A percentile compares a stretch with the other conserved stretches of the same genome.
phyloP scores from a whole-genome alignment of 352 stramenopile species.

The Phytopythium mirpurense region DNA sequence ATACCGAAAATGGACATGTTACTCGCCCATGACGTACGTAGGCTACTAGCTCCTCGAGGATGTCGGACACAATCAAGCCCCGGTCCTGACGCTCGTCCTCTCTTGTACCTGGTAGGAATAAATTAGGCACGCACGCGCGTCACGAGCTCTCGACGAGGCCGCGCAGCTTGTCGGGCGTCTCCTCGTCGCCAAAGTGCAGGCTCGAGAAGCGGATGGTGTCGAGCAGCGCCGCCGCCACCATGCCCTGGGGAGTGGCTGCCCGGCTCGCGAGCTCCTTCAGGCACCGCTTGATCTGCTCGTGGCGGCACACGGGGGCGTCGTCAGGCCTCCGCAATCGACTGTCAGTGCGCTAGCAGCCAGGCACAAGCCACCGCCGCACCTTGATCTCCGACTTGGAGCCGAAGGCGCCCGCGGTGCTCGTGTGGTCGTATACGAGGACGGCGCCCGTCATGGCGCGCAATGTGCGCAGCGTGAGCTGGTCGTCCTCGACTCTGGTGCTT shows the following conservation, averaged over 20 bases:
- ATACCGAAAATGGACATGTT: too few relatives aligned
- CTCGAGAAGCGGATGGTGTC: slow-evolving; percentile 52
- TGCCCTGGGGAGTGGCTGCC: slow-evolving; percentile 21
- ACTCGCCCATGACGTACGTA: too few relatives aligned
- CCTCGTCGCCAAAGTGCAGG: slow-evolving; percentile 39
- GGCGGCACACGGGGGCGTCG: background rate
- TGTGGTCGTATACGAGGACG: slow-evolving; percentile 60
- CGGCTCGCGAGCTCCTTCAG: slow-evolving; percentile 44
- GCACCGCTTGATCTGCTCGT: slow-evolving; percentile 46
- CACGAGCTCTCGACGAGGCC: slow-evolving; percentile 28
- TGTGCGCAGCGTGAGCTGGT: slow-evolving; percentile 32
- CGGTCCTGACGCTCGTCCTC: too few relatives aligned
- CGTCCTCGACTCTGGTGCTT: slow-evolving; percentile 19
- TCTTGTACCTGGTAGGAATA: too few relatives aligned
- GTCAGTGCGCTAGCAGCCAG: too few relatives aligned
- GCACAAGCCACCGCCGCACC: slow-evolving; percentile 11
- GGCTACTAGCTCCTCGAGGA: too few relatives aligned
- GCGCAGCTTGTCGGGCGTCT: slow-evolving; percentile 43
- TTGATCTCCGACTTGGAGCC: slow-evolving; percentile 53
- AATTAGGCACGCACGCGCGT: background rate
- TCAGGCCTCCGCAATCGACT: too few relatives aligned
- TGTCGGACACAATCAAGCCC: too few relatives aligned
- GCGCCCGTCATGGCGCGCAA: slow-evolving; percentile 48
- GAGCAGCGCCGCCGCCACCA: slow-evolving; percentile 32
- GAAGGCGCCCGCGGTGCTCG: slow-evolving; percentile 36